Percentiles rank a stretch among this genome's conserved stretches.
Evolutionary conservation across 2,329 filamentous ascomycete genomes (phyloP).

Genomic region (Talaromyces funiculosus): DNA sequence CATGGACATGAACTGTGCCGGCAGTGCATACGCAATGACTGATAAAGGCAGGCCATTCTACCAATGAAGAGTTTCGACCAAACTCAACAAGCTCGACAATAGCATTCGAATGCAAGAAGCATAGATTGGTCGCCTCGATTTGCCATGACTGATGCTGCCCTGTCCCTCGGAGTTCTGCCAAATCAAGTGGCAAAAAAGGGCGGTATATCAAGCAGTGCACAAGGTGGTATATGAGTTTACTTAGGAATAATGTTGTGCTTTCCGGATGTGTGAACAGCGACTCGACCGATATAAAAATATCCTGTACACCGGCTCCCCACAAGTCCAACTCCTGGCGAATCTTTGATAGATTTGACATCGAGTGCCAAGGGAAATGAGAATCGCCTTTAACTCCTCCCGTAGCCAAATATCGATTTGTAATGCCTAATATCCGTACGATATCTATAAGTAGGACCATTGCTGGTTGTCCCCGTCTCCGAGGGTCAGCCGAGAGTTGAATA

Average conservation of each 20-base stretch:
- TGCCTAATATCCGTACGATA: conserved; percentile 73
- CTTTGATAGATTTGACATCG: conserved; percentile 76
- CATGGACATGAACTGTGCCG: conserved; percentile 82
- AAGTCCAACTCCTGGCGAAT: conserved; percentile 79
- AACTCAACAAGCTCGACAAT: conserved; percentile 78
- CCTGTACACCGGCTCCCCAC: conserved; percentile 76
- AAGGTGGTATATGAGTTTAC: conserved; percentile 81
- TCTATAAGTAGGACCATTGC: conserved; percentile 78
- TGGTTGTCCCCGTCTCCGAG: conserved; percentile 65
- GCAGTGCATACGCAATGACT: conserved; percentile 83
- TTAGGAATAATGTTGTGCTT: conserved; percentile 70
- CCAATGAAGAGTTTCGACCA: conserved; percentile 64
- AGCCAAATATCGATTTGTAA: conserved; percentile 77
- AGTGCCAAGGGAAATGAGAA: conserved; percentile 87
- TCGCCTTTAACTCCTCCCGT: conserved; percentile 83
- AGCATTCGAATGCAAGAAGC: conserved; percentile 79
- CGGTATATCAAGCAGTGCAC: conserved; percentile 83
- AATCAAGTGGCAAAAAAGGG: conserved; percentile 77
- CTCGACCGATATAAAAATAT: conserved; percentile 70
- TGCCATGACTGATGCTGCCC: conserved; percentile 90
- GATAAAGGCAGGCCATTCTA: conserved; percentile 82
- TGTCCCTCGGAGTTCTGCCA: conserved; percentile 70
- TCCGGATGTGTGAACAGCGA: conserved; percentile 71
- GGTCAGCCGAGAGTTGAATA: conserved; percentile 64
- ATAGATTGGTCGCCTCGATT: conserved; percentile 83